phyloP scores from a whole-genome alignment of 2,329 filamentous ascomycete genomes.

The Xylaria sp. region DNA sequence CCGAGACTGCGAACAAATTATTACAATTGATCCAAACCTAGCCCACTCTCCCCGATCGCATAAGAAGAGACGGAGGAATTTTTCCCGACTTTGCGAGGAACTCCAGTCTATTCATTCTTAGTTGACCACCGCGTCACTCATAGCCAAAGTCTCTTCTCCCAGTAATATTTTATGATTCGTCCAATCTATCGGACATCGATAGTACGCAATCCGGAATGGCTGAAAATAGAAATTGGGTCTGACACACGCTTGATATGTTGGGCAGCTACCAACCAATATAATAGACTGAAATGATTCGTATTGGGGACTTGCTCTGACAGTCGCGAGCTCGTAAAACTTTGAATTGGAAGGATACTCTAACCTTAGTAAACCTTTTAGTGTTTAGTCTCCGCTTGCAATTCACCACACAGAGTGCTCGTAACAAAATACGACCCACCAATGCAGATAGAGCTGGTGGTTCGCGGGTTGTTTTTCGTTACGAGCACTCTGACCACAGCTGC shows the following conservation, averaged over 20 bases:
- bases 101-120: too few relatives aligned
- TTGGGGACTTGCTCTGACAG: not conserved
- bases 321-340: not conserved
- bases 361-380: not conserved
- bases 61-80: too few relatives aligned
- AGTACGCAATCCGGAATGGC: not conserved
- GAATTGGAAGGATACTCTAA: slow-evolving; percentile 10
- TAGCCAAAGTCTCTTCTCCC: not conserved
- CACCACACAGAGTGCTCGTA: too few relatives aligned
- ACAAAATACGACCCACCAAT: too few relatives aligned
- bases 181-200: not conserved
- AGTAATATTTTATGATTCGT: not conserved
- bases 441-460: too few relatives aligned
- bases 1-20: too few relatives aligned
- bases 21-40: too few relatives aligned
- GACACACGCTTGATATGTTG: not conserved
- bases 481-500: too few relatives aligned
- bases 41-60: too few relatives aligned
- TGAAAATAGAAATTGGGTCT: not conserved
- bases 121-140: not conserved
- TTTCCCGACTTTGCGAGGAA: too few relatives aligned
- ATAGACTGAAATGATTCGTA: not conserved
- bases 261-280: not conserved
- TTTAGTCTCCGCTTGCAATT: not conserved
- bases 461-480: too few relatives aligned